Evolutionary conservation across 2,329 filamentous ascomycete species (phyloP).

Genomic region (Fusarium dimerum): DNA sequence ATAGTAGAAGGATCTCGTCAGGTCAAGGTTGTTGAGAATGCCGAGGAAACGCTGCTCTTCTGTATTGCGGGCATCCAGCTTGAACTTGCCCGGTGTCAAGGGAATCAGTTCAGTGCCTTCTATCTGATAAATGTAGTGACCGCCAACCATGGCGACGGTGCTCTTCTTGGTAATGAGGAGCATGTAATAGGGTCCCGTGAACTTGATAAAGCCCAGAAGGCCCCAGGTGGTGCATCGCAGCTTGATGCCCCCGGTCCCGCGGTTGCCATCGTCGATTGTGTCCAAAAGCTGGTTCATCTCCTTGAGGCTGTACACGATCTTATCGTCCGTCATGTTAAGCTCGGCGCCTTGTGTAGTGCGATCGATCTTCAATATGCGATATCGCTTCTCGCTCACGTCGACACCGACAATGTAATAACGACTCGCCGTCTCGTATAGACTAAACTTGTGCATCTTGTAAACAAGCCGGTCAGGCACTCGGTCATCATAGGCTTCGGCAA

Average conservation of each 20-base stretch:
- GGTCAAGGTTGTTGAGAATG: constrained; percentile 87
- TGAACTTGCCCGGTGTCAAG: constrained; percentile 74
- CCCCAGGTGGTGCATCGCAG: constrained; percentile 92
- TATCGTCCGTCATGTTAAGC: constrained; percentile 86
- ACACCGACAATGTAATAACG: constrained; percentile 93
- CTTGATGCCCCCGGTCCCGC: constrained; percentile 83
- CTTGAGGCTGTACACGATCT: constrained; percentile 87
- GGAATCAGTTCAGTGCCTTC: constrained; percentile 92
- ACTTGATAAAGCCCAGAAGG: constrained; percentile 89
- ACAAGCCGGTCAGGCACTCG: constrained; percentile 40
- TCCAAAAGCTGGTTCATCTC: constrained; percentile 94
- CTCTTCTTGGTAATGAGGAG: constrained; percentile 93
- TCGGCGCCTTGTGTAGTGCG: constrained; percentile 77
- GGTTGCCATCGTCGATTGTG: constrained; percentile 94
- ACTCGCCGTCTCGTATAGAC: constrained; percentile 92
- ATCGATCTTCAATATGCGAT: constrained; percentile 93
- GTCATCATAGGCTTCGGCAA: constrained; percentile 35
- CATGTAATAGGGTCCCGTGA: constrained; percentile 97
- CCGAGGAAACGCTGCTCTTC: constrained; percentile 88
- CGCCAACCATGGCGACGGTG: constrained; percentile 93
- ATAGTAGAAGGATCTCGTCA: constrained; percentile 94
- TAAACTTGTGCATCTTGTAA: constrained; percentile 90
- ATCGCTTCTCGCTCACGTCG: constrained; percentile 85
- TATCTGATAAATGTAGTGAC: constrained; percentile 93
- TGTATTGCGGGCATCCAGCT: constrained; percentile 75